phyloP scores from a whole-genome alignment of 805 yeast genomes.

The Kodamaea nitidulidarum region DNA sequence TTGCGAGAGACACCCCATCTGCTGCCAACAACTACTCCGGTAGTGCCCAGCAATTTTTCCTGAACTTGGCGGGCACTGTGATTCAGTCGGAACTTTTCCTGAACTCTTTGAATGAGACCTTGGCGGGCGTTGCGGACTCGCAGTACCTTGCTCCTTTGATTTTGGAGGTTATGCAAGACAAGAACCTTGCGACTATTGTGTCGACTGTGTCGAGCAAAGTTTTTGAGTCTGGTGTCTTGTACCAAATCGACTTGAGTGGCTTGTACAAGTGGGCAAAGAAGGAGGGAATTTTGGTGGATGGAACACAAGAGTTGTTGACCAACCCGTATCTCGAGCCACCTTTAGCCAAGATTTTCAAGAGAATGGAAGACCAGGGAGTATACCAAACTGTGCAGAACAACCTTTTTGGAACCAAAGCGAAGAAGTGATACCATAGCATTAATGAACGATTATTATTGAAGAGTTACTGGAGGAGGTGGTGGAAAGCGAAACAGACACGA shows the following conservation, averaged over 20 bases:
- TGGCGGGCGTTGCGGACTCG: constrained; percentile 30
- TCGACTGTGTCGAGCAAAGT: constrained; percentile 23
- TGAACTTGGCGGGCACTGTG: constrained; percentile 20
- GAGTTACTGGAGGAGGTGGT: no score
- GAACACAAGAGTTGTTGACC: constrained; percentile 24
- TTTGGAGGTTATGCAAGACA: constrained; percentile 22
- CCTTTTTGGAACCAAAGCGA: constrained; percentile 22
- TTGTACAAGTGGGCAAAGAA: constrained; percentile 22
- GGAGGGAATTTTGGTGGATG: constrained; percentile 18
- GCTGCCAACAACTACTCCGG: constrained; percentile 18
- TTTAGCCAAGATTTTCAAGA: constrained; percentile 27
- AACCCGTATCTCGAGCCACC: constrained; percentile 29
- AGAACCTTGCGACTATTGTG: constrained; percentile 16
- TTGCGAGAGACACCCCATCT: constrained; percentile 8
- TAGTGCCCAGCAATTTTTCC: constrained; percentile 28
- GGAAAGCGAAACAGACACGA: no score
- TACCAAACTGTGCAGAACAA: constrained; percentile 26
- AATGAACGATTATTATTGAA: background rate
- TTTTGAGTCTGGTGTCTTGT: constrained; percentile 31
- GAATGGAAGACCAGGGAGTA: constrained; percentile 29
- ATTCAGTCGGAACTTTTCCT: constrained; percentile 8
- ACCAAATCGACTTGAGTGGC: constrained; percentile 26
- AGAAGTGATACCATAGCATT: background rate
- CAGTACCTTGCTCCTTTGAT: constrained; percentile 26
- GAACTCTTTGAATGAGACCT: constrained; percentile 18